Conservation (phyloP, 345 rosid genomes). For the Adansonia digitata region DNA sequence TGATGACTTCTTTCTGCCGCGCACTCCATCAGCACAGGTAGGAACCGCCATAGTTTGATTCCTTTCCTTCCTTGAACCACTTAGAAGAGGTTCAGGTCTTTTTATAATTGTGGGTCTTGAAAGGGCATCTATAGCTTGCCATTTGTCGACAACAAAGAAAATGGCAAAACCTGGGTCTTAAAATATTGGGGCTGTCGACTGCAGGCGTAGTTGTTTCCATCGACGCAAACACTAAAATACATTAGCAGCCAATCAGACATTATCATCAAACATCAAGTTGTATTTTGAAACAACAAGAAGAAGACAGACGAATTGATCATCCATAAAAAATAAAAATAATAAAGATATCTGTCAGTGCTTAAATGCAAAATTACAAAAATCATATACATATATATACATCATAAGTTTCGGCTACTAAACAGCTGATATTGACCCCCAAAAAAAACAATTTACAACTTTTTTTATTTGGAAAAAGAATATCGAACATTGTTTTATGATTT, state of each 20-base stretch:
- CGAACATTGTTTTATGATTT: too few relatives aligned
- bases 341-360: too few relatives aligned
- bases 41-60: background rate
- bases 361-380: too few relatives aligned
- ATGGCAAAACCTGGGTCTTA: conserved; percentile 7
- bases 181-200: background rate
- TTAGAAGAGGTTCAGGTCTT: background rate
- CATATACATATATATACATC: too few relatives aligned
- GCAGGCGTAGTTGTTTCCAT: conserved; percentile 14
- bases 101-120: background rate
- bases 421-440: too few relatives aligned
- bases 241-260: background rate
- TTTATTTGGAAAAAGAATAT: too few relatives aligned
- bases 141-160: background rate
- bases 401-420: too few relatives aligned
- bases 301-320: too few relatives aligned
- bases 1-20: conserved; percentile 36
- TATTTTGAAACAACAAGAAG: background rate
- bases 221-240: background rate
- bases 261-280: background rate
- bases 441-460: too few relatives aligned
- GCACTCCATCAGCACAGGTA: background rate
- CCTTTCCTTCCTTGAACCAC: background rate
- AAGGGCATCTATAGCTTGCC: background rate
- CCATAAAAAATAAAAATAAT: too few relatives aligned